phyloP scores from a whole-genome alignment of 176 grass and related monocot genomes.

The Cymbopogon citratus region DNA sequence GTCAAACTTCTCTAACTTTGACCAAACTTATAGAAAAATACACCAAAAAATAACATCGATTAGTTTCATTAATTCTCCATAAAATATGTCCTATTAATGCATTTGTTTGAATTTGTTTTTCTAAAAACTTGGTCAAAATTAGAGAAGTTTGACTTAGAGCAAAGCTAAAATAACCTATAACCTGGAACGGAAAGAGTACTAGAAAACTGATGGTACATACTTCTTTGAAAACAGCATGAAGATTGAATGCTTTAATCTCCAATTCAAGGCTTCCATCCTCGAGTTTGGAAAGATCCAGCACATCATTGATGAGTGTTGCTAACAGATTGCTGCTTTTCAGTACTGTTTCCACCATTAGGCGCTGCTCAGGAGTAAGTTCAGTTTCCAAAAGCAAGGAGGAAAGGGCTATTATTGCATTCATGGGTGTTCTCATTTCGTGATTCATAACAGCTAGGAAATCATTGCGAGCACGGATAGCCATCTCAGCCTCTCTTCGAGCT shows the following conservation, averaged over 20 bases:
- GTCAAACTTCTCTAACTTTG: neutral
- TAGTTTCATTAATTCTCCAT: neutral
- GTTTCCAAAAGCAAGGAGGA: conserved; percentile 93
- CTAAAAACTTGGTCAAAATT: neutral
- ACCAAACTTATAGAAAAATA: neutral
- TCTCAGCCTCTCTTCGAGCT: conserved; percentile 85
- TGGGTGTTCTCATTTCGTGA: conserved; percentile 97
- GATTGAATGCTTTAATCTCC: conserved; percentile 59
- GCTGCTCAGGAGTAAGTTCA: conserved; percentile 80
- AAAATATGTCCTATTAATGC: neutral
- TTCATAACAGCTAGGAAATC: conserved; percentile 99
- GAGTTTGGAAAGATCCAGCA: conserved; percentile 84
- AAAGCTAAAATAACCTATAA: neutral
- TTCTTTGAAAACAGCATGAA: conserved; percentile 64
- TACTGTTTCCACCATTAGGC: conserved; percentile 86
- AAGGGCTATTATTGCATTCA: conserved; percentile 94
- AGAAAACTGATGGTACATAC: conserved; percentile 35
- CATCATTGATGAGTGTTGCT: conserved; percentile 89
- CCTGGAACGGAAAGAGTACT: neutral
- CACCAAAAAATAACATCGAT: neutral
- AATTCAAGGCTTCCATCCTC: conserved; percentile 79
- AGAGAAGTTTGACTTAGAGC: neutral
- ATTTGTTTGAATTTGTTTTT: neutral
- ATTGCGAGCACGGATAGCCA: conserved; percentile 90
- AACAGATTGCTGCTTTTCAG: conserved; percentile 87